phyloP scores from a whole-genome alignment of 2,329 filamentous ascomycete genomes.

The Microcyclospora tardicrescens region DNA sequence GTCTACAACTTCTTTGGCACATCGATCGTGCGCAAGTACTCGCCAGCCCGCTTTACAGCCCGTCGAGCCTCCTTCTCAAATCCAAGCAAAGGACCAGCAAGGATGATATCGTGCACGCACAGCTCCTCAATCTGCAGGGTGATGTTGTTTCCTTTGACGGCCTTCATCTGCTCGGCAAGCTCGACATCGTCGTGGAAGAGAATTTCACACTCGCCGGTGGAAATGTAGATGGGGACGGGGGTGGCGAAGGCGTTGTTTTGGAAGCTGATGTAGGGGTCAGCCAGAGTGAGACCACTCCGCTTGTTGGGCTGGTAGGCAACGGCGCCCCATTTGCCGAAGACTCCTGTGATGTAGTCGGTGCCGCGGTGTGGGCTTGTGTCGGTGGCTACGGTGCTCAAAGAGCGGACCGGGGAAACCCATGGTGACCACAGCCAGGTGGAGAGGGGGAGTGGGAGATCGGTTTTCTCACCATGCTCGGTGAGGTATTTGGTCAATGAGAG shows the following conservation, averaged over 20 bases:
- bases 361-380: conserved; percentile 21
- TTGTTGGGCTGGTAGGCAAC: conserved; percentile 19
- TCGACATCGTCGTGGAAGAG: conserved; percentile 28
- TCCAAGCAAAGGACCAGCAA: conserved; percentile 28
- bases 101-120: conserved; percentile 36
- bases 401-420: conserved; percentile 27
- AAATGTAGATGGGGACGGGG: conserved; percentile 29
- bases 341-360: conserved; percentile 30
- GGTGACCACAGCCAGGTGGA: conserved; percentile 33
- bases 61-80: conserved; percentile 28
- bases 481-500: conserved; percentile 37
- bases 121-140: conserved; percentile 28
- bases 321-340: conserved; percentile 33
- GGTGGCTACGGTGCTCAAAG: conserved; percentile 14
- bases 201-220: conserved; percentile 29
- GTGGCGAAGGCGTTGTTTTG: conserved; percentile 28
- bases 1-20: background rate
- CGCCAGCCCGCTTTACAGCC: conserved; percentile 26
- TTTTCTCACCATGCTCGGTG: conserved; percentile 24
- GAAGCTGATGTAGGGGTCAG: conserved; percentile 28
- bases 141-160: conserved; percentile 28
- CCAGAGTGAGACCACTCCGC: conserved; percentile 11
- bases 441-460: conserved; percentile 23
- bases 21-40: conserved; percentile 14
- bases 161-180: conserved; percentile 26